Base-by-base conservation (phyloP, 2,329 filamentous ascomycete species). In the Phaeomoniella chlamydospora region DNA sequence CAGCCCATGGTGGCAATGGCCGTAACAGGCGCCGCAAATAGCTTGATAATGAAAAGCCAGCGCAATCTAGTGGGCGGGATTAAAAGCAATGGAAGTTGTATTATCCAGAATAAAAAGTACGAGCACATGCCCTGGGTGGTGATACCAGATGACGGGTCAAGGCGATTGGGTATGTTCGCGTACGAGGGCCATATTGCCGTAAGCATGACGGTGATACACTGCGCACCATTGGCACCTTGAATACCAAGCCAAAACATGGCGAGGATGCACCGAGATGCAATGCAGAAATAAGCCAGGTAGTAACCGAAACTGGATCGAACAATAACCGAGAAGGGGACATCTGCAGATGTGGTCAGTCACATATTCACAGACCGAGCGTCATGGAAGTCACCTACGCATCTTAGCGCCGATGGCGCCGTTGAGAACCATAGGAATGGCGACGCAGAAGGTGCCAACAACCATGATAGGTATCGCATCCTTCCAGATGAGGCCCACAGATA, bases 101-200 rank as follows among this genome's bases (percentile, higher is more conserved):
- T 46, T 0, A 65, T 48, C 67, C 67, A 73, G 48, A 72, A 73
- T n/a, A 77, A 44, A 41, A 77, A 67, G 44, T 72, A 72, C 19
- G 60, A 62, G 16, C 72, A 49, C 61, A 77, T 62, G 10, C 67
- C 67, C 39, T 70, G 62, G 2, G 66, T 71, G 2, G 65, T 68
- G 31, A 74, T 72, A 13, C 72, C 72, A 18, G 66, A 61, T 3
- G 49, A 56, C 2, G 50, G 55, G 0, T 70, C 63, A 3, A 77
- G 61, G 16, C 58, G 53, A 43, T 77, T 77, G 1, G 61, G 58
- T 9, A 75, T 57, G 1, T 58, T 56, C 1, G 61, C 51, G 43
- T 72, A 77, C 6, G 62, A 67, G 0, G 73, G 72, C 67, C 70
- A 75, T 35, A 64, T 60, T 9, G 63, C 57, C 3, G 49, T 52